A percentile compares a stretch with the other conserved stretches of the same genome.
These are phyloP conservation scores for Lentinus polychrous DNA, from an alignment of 1,284 basidiomycete genomes.

Conservation along the genomic window DNA sequence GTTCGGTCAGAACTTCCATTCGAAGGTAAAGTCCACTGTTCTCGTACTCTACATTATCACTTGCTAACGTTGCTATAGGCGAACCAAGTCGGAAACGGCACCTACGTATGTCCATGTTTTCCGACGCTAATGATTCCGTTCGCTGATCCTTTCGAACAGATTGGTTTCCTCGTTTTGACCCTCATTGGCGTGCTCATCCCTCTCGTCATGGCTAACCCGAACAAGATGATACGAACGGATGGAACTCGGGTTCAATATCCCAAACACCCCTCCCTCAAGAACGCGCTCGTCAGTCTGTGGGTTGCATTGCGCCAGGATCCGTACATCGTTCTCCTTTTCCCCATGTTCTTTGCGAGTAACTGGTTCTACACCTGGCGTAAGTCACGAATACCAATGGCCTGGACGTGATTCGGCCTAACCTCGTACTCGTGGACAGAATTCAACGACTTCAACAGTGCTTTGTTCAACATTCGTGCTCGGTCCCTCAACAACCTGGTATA, in stretches of 20 bases:
- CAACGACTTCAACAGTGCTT: slow-evolving; percentile 56
- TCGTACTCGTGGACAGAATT: no score
- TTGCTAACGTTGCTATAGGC: neutral
- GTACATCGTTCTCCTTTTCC: slow-evolving; percentile 42
- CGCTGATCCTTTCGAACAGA: slow-evolving; percentile 31
- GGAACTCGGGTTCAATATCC: slow-evolving; percentile 55
- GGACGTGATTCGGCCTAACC: no score
- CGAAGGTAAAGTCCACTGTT: slow-evolving; percentile 23
- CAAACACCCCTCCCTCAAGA: slow-evolving; percentile 65
- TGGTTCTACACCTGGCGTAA: slow-evolving; percentile 75
- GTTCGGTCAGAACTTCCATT: slow-evolving; percentile 43
- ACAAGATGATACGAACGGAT: slow-evolving; percentile 63
- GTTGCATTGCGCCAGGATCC: slow-evolving; percentile 39
- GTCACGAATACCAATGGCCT: slow-evolving; percentile 20
- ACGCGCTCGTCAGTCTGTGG: slow-evolving; percentile 43
- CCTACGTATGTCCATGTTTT: slow-evolving; percentile 40
- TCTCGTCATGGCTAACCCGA: slow-evolving; percentile 60
- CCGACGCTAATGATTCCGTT: neutral
- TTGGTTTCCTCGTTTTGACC: slow-evolving; percentile 66
- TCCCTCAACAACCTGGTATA: slow-evolving; percentile 64
- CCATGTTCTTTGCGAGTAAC: slow-evolving; percentile 59
- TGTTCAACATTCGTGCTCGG: slow-evolving; percentile 63
- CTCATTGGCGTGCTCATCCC: slow-evolving; percentile 59
- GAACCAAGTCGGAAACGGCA: slow-evolving; percentile 44
- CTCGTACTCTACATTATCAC: neutral